These are phyloP conservation scores for Gloeostereum incarnatum DNA, from an alignment of 768 basidiomycete genomes.

Conservation along the genomic window DNA sequence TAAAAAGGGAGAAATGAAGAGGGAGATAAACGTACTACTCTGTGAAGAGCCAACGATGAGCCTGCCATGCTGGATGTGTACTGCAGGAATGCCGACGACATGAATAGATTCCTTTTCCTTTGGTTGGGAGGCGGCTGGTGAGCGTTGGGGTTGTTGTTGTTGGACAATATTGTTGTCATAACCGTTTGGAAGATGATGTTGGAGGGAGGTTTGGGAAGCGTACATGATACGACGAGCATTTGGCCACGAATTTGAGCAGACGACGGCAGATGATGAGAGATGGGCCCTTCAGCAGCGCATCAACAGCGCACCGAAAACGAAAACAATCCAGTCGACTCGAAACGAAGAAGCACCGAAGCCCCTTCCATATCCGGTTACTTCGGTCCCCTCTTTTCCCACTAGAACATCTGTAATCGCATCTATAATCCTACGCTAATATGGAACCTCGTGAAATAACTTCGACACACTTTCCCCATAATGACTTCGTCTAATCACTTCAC, in stretches of 20 bases:
- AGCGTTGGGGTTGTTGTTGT: slow-evolving; percentile 15
- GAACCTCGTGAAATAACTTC: slow-evolving; percentile 84
- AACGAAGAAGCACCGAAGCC: no score
- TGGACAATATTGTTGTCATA: slow-evolving; percentile 29
- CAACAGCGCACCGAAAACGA: no score
- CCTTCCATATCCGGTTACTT: no score
- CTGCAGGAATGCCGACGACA: slow-evolving; percentile 69
- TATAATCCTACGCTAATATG: slow-evolving; percentile 44
- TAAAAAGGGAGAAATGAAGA: slow-evolving; percentile 10
- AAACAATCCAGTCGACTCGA: no score
- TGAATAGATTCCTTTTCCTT: slow-evolving; percentile 49
- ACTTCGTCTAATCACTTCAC: slow-evolving; percentile 91
- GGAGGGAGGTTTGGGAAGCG: slow-evolving; percentile 32
- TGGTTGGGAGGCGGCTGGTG: slow-evolving; percentile 17
- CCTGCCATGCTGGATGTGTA: slow-evolving; percentile 58
- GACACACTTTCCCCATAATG: slow-evolving; percentile 96
- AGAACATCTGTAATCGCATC: no score
- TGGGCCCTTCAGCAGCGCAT: no score
- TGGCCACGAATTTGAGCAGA: slow-evolving; percentile 28
- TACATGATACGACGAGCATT: slow-evolving; percentile 59
- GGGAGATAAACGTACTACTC: slow-evolving; percentile 43
- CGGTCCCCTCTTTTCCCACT: no score
- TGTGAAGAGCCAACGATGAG: slow-evolving; percentile 68
- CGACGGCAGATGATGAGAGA: slow-evolving; percentile 18
- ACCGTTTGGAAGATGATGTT: no score